These are phyloP conservation scores for Huiozyma sinensis DNA, from an alignment of 805 yeast genomes.

Conservation along the genomic window DNA sequence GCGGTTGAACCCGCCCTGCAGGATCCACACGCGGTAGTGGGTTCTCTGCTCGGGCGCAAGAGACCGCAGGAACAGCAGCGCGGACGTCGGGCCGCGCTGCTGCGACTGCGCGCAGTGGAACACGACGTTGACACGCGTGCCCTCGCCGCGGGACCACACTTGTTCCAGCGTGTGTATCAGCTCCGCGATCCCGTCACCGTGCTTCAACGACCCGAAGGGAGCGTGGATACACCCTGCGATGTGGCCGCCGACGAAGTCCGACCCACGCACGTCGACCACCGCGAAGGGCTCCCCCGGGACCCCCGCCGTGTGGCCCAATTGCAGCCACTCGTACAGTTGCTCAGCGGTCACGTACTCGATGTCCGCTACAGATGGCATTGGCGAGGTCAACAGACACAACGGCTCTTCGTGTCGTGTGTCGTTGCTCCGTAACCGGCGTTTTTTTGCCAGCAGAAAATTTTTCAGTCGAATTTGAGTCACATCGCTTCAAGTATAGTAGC, in stretches of 20 bases:
- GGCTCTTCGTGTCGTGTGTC: no score
- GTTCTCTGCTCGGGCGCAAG: conserved; percentile 20
- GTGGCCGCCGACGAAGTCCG: conserved; percentile 62
- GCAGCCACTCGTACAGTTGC: conserved; percentile 20
- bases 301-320: conserved; percentile 11
- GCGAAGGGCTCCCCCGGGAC: conserved; percentile 15
- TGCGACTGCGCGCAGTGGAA: conserved; percentile 91
- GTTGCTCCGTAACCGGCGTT: no score
- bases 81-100: conserved; percentile 84
- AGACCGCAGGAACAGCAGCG: conserved; percentile 43
- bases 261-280: conserved; percentile 79
- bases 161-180: conserved; percentile 14
- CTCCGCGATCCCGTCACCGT: conserved; percentile 59
- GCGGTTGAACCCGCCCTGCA: conserved; percentile 73
- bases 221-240: conserved; percentile 18
- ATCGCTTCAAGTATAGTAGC: no score
- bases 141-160: conserved; percentile 9
- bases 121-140: conserved; percentile 30
- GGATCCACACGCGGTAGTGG: conserved; percentile 49
- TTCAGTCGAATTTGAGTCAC: no score
- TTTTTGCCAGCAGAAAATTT: no score
- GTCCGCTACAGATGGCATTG: conserved; percentile 9
- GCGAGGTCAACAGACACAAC: no score
- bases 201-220: conserved; percentile 17
- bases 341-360: conserved; percentile 19